A percentile compares a stretch with the other conserved stretches of the same genome.
Conservation (phyloP, 306 rosid species). For the Lathyrus tuberosus region DNA sequence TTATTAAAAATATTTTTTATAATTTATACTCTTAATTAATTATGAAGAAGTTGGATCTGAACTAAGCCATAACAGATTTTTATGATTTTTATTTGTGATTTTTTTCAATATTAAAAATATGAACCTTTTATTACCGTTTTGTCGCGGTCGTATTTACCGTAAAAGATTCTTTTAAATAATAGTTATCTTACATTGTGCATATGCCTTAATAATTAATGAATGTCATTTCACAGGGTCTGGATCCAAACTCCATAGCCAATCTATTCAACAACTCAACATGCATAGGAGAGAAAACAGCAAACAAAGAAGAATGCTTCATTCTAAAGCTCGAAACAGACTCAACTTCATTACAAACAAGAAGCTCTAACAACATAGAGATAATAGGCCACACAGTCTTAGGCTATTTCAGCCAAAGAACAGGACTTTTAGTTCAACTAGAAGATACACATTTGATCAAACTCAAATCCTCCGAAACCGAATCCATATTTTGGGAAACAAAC, state of each 20-base stretch:
- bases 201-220: too few relatives aligned
- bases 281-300: constrained; percentile 75
- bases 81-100: too few relatives aligned
- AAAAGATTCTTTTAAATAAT: too few relatives aligned
- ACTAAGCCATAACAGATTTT: too few relatives aligned
- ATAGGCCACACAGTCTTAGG: constrained; percentile 84
- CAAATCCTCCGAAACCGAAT: constrained; percentile 46
- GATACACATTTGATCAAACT: constrained; percentile 77
- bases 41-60: too few relatives aligned
- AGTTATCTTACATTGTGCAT: neutral
- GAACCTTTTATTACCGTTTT: too few relatives aligned
- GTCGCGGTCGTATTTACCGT: too few relatives aligned
- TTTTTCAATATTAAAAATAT: too few relatives aligned
- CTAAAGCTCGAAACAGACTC: constrained; percentile 77
- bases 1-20: too few relatives aligned
- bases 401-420: constrained; percentile 86
- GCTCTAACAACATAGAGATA: constrained; percentile 70
- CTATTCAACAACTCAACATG: constrained; percentile 73
- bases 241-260: constrained; percentile 80
- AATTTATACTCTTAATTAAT: too few relatives aligned
- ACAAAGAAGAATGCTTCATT: constrained; percentile 75
- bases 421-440: constrained; percentile 70
- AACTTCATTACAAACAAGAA: constrained; percentile 60
- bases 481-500: constrained; percentile 82
- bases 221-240: constrained; percentile 67